Conservation (phyloP, 2,329 filamentous ascomycete species). For the Penicillium concentricum region DNA sequence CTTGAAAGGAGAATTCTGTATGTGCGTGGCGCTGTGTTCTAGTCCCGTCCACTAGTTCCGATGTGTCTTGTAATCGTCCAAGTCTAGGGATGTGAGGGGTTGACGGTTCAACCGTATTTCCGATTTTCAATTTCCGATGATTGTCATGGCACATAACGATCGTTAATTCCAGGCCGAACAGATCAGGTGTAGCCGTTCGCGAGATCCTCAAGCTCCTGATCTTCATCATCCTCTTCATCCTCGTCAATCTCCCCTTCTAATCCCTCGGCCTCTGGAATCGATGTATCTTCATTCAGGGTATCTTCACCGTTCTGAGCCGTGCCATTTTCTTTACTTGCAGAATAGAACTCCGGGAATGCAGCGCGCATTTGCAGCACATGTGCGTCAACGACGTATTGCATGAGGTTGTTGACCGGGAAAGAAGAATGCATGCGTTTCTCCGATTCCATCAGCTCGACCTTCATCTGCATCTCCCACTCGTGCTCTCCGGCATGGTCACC, state of each 20-base stretch:
- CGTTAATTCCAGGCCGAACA: neutral
- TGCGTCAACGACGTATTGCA: slow-evolving; percentile 23
- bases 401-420: slow-evolving; percentile 23
- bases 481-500: slow-evolving; percentile 24
- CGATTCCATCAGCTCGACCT: slow-evolving; percentile 24
- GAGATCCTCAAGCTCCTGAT: slow-evolving; percentile 9
- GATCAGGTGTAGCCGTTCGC: slow-evolving; percentile 1
- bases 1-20: neutral
- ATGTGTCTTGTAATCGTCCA: neutral
- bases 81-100: neutral
- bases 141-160: neutral
- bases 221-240: slow-evolving; percentile 5
- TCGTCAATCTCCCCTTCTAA: neutral
- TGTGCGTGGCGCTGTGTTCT: neutral
- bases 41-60: neutral
- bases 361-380: slow-evolving; percentile 25
- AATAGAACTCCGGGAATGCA: slow-evolving; percentile 25
- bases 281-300: neutral
- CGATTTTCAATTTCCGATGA: neutral
- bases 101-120: neutral
- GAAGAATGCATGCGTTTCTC: slow-evolving; percentile 25
- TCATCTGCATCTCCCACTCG: slow-evolving; percentile 27
- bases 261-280: neutral
- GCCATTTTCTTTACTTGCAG: neutral
- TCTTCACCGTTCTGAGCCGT: neutral